A percentile compares a stretch with the other conserved stretches of the same genome.
Evolutionary conservation across 768 basidiomycete genomes (phyloP).

Genomic region (Neoboletus magnificus): DNA sequence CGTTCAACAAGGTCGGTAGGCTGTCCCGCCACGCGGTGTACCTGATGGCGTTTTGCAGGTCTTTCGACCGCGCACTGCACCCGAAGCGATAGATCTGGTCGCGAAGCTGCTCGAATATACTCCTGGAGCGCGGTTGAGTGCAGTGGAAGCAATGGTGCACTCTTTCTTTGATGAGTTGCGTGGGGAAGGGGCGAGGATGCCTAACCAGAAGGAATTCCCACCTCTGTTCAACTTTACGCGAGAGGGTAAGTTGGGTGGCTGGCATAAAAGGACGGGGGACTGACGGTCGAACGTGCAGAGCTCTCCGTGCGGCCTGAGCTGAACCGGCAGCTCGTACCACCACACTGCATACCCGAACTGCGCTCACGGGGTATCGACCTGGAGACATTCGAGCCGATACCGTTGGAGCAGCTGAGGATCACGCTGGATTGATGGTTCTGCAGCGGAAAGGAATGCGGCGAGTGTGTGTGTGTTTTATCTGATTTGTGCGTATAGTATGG

Average conservation of each 20-base stretch:
- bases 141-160: slow-evolving; percentile 89
- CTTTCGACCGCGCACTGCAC: slow-evolving; percentile 94
- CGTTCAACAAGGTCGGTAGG: slow-evolving; percentile 82
- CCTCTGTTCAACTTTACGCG: slow-evolving; percentile 92
- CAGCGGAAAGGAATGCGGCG: slow-evolving; percentile 24
- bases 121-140: slow-evolving; percentile 87
- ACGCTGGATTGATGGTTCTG: slow-evolving; percentile 72
- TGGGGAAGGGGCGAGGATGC: slow-evolving; percentile 88
- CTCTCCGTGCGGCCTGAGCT: slow-evolving; percentile 95
- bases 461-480: slow-evolving; percentile 24
- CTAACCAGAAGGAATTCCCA: slow-evolving; percentile 95
- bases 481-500: slow-evolving; percentile 35
- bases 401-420: slow-evolving; percentile 92
- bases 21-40: slow-evolving; percentile 4
- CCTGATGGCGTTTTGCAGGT: slow-evolving; percentile 53
- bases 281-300: slow-evolving; percentile 48
- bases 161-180: slow-evolving; percentile 97
- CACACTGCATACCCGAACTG: slow-evolving; percentile 87
- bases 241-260: slow-evolving; percentile 64
- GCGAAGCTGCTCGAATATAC: slow-evolving; percentile 96
- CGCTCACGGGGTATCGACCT: slow-evolving; percentile 81
- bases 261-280: neutral
- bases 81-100: slow-evolving; percentile 95
- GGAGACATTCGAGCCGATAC: slow-evolving; percentile 95
- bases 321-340: slow-evolving; percentile 86